Evolutionary conservation across 371 early-diverging fungal species (phyloP), one percentile per base, ranked within the genome.

Genomic region (Hamiltosporidium magnivora): DNA sequence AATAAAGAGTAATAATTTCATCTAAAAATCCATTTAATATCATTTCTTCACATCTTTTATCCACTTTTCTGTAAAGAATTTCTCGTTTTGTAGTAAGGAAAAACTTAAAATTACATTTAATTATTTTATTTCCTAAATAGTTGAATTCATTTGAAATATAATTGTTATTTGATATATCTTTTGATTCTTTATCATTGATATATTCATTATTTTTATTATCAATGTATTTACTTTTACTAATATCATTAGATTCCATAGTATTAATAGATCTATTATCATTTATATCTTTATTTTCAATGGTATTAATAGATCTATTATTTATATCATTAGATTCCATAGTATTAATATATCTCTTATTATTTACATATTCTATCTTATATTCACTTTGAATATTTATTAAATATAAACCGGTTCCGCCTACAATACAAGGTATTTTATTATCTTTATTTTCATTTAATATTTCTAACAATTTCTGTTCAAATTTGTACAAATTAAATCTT

Each of bases 41-140:
- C 61, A 61, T 61, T 61, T 39, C 37, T 36, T 61, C 61, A 44
- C 61, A 61, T 61, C 61, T n/a, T 43, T n/a, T 4, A 61, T 61
- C 61, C n/a, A 25, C 37, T 40, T 40, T 43, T 40, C 41, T 8
- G 37, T 11, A 61, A 8, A 61, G 43, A 44, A 44, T 42, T 44
- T 4, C 4, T 44, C 61, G 8, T 11, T 61, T 38, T 4, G 8
- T 9, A 9, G 25, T 11, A 3, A 61, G 36, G 37, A 43, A 61
- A 61, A 61, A 40, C 37, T 61, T 61, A n/a, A 61, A 8, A 3
- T 3, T 9, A 36, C 4, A 3, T 8, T 49, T 49, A 49, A 49
- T 4, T 12, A 49, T 49, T 12, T 49, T 25, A 25, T 25, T 25
- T 0, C 25, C 25, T 25, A 25, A 25, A 25, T 25, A 25, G 25